phyloP scores from a whole-genome alignment of 805 yeast species.

The Suhomyces xylopsoci region DNA sequence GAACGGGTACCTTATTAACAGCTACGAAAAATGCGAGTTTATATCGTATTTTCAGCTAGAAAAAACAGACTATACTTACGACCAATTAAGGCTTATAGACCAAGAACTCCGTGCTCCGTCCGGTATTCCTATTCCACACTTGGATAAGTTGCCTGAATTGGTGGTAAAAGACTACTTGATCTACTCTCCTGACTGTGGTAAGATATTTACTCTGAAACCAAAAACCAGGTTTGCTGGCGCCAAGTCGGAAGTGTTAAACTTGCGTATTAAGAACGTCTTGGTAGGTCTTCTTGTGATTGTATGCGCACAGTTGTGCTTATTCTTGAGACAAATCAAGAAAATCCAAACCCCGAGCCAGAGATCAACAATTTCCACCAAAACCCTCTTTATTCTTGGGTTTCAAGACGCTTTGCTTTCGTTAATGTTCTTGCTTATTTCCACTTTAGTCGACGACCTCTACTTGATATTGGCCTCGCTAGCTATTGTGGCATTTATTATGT shows the following conservation, averaged over 20 bases:
- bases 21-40: slow-evolving; percentile 61
- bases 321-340: slow-evolving; percentile 66
- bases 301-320: slow-evolving; percentile 49
- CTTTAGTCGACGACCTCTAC: slow-evolving; percentile 54
- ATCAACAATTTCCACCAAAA: slow-evolving; percentile 55
- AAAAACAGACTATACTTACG: slow-evolving; percentile 51
- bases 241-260: slow-evolving; percentile 48
- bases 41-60: slow-evolving; percentile 65
- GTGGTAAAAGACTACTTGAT: slow-evolving; percentile 54
- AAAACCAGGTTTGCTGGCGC: slow-evolving; percentile 44
- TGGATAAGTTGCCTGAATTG: slow-evolving; percentile 48
- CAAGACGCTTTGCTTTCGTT: slow-evolving; percentile 74
- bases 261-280: slow-evolving; percentile 40
- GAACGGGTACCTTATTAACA: slow-evolving; percentile 30
- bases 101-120: slow-evolving; percentile 67
- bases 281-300: slow-evolving; percentile 45
- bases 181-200: slow-evolving; percentile 89
- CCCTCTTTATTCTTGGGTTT: slow-evolving; percentile 60
- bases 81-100: slow-evolving; percentile 62
- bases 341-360: slow-evolving; percentile 79
- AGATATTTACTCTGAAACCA: slow-evolving; percentile 35
- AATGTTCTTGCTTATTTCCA: slow-evolving; percentile 56
- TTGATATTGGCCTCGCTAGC: slow-evolving; percentile 68
- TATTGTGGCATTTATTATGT: slow-evolving; percentile 63
- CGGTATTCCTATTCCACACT: slow-evolving; percentile 66